These are phyloP conservation scores for Cercospora beticola DNA, from an alignment of 2,329 filamentous ascomycete genomes.

Conservation along the genomic window DNA sequence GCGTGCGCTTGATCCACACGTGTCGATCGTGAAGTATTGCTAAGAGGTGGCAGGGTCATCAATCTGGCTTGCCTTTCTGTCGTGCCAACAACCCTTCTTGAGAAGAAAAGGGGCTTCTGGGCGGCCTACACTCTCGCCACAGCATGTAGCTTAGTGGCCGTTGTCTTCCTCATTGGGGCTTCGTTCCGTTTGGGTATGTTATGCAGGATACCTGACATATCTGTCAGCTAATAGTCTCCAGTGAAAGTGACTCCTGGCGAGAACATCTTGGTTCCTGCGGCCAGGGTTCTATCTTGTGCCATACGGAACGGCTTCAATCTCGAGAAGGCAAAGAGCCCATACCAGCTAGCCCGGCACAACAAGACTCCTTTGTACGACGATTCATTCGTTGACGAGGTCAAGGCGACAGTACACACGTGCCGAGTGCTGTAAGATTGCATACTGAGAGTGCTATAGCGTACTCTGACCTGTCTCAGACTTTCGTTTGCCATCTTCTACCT, in stretches of 20 bases:
- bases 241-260: constrained; percentile 13
- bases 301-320: constrained; percentile 11
- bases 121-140: constrained; percentile 14
- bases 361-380: constrained; percentile 15
- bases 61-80: constrained; percentile 18
- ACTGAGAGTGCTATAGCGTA: neutral
- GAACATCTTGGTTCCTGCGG: constrained; percentile 13
- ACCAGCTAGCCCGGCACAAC: constrained; percentile 4
- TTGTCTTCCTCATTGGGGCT: neutral
- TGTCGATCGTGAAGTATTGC: neutral
- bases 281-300: constrained; percentile 11
- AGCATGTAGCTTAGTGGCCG: neutral
- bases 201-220: neutral
- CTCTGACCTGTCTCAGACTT: constrained; percentile 29
- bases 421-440: constrained; percentile 12
- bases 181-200: neutral
- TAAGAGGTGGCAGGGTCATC: constrained; percentile 5
- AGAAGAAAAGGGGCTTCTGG: constrained; percentile 16
- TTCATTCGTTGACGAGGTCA: constrained; percentile 39
- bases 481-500: constrained; percentile 40
- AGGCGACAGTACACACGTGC: constrained; percentile 11
- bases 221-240: neutral
- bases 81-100: constrained; percentile 14
- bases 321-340: constrained; percentile 4
- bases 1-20: neutral